Percentiles rank a stretch among this genome's conserved stretches.
phyloP scores from a whole-genome alignment of 2,329 filamentous ascomycete species.

The Calonectria pteridis region DNA sequence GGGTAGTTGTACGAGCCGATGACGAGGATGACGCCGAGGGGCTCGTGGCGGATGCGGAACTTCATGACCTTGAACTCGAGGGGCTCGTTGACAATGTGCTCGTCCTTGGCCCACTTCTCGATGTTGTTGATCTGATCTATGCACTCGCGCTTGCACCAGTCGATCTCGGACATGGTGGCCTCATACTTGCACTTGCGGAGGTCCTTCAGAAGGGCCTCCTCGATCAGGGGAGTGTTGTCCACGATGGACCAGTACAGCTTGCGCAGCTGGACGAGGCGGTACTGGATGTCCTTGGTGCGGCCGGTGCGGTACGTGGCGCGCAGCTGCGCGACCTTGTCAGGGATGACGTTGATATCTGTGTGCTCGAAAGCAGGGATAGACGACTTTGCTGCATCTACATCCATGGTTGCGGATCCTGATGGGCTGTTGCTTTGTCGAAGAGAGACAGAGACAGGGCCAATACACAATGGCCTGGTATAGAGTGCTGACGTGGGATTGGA shows the following conservation, averaged over 20 bases:
- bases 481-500: slow-evolving; percentile 22
- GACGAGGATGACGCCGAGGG: slow-evolving; percentile 84
- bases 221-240: slow-evolving; percentile 80
- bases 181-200: slow-evolving; percentile 84
- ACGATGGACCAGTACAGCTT: slow-evolving; percentile 94
- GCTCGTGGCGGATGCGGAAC: slow-evolving; percentile 87
- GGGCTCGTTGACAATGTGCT: slow-evolving; percentile 77
- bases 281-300: slow-evolving; percentile 86
- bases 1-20: slow-evolving; percentile 98
- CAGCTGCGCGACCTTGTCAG: slow-evolving; percentile 68
- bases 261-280: slow-evolving; percentile 86
- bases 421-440: slow-evolving; percentile 1
- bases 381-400: slow-evolving; percentile 55
- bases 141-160: slow-evolving; percentile 85
- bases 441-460: neutral
- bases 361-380: slow-evolving; percentile 64
- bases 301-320: slow-evolving; percentile 80
- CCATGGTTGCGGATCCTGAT: slow-evolving; percentile 29
- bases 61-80: slow-evolving; percentile 76
- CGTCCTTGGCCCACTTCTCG: slow-evolving; percentile 85
- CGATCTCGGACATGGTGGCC: slow-evolving; percentile 78
- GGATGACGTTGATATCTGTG: slow-evolving; percentile 77
- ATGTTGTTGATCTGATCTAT: slow-evolving; percentile 83
- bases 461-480: neutral
- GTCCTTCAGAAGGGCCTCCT: slow-evolving; percentile 82